Conservation (phyloP, 177 flowering plant species). For the Vitis hybrid region DNA sequence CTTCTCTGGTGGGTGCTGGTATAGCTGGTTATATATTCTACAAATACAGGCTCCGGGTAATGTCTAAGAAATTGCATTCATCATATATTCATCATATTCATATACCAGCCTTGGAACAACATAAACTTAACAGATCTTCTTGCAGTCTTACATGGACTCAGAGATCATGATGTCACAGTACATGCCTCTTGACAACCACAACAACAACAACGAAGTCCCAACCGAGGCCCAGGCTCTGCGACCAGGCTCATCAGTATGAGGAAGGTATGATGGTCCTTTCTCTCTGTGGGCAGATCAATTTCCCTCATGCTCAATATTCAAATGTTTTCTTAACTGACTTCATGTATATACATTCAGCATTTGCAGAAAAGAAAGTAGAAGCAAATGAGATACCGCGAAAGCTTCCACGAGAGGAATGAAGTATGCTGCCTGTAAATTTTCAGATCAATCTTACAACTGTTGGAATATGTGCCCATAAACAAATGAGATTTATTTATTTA, state of each 20-base stretch:
- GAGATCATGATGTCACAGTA: constrained; percentile 98
- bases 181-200: constrained; percentile 86
- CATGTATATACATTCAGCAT: background rate
- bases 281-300: background rate
- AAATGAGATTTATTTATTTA: no score
- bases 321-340: background rate
- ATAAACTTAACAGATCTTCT: background rate
- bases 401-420: background rate
- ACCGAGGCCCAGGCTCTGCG: constrained; percentile 51
- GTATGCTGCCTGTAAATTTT: background rate
- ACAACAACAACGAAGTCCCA: constrained; percentile 31
- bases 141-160: constrained; percentile 95
- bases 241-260: constrained; percentile 45
- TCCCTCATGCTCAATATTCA: background rate
- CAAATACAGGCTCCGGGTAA: constrained; percentile 93
- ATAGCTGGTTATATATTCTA: constrained; percentile 85
- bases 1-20: constrained; percentile 48
- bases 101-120: background rate
- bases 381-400: background rate
- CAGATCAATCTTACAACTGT: background rate
- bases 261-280: background rate
- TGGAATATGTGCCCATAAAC: no score
- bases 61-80: background rate
- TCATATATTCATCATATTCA: background rate
- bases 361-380: constrained; percentile 4